Base-by-base conservation (phyloP, 768 basidiomycete genomes). In the Mycena indigotica region DNA sequence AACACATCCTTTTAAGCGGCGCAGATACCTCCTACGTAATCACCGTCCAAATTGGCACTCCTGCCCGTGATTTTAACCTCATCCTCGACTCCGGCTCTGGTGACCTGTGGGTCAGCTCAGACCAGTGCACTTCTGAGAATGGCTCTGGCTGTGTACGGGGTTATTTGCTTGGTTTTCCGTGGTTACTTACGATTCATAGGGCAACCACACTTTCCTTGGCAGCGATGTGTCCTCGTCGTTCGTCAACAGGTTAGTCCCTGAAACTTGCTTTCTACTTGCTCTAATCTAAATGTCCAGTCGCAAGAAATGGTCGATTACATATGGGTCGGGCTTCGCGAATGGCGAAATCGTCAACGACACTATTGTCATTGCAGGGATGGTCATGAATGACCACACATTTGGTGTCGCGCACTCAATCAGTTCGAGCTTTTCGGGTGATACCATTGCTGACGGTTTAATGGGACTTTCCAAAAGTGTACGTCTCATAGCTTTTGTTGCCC, bases 331-430 rank as follows among this genome's bases (percentile, higher is more conserved):
- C 2, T 19, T 51, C 0, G 62, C 90, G 15, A 64, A 72, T 12
- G 91, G 91, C 28, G 68, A 75, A 3, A 73, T 89, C 54, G 73
- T 84, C 57, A 73, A 72, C 29, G 90, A 92, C 69, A 73, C 79
- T 44, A 65, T 91, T 57, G 72, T 68, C 41, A 71, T 93, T 39
- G 86, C 81, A 2, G 85, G 84, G 16, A 72, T 91, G 51, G 67
- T 70, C 1, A 73, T 91, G 19, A 62, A 64, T 3, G 72, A 69
- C 3, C 83, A 85, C 66, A 75, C 75, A 0, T 90, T 93, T 61
- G 91, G 91, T 17, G 79, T 81, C 23, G 81, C 86, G 1, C 67
- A 71, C 1, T 62, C 65, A 16, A 49, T 57, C 44, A 40, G 55
- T 24, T 12, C 29, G 23, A 56, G 41, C 49, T 67, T 54, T 19